These are phyloP conservation scores for Austroboletus novae-zelandiae DNA, from an alignment of 1,284 basidiomycete genomes.

Conservation along the genomic window DNA sequence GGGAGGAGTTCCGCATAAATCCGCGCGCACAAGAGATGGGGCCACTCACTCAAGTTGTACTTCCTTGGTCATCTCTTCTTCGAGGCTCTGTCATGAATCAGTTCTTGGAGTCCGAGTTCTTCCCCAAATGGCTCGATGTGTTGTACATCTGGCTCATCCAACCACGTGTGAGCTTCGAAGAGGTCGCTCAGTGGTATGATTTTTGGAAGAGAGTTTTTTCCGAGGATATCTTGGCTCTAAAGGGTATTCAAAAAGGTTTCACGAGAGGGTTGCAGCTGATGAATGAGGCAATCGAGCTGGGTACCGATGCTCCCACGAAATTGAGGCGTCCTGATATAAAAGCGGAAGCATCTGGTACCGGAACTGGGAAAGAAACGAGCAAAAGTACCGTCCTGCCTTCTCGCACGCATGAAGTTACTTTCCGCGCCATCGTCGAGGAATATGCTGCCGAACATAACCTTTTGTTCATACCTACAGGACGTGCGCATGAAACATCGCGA, in stretches of 20 bases:
- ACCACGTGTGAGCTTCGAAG: conserved; percentile 78
- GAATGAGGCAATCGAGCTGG: conserved; percentile 87
- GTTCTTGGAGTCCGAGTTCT: conserved; percentile 87
- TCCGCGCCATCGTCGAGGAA: conserved; percentile 89
- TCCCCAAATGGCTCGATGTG: conserved; percentile 94
- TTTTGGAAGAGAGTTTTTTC: conserved; percentile 87
- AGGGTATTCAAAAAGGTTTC: conserved; percentile 76
- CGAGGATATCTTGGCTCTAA: conserved; percentile 60
- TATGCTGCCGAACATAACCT: conserved; percentile 81
- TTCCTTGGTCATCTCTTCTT: conserved; percentile 76
- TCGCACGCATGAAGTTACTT: conserved; percentile 78
- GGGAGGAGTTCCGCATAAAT: conserved; percentile 84
- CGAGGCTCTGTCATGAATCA: conserved; percentile 77
- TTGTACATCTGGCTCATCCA: conserved; percentile 90
- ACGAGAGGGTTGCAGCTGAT: conserved; percentile 85
- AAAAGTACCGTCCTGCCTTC: conserved; percentile 35
- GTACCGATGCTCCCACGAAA: conserved; percentile 64
- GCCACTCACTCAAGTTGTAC: conserved; percentile 68
- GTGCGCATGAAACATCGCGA: conserved; percentile 76
- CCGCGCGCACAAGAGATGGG: conserved; percentile 85
- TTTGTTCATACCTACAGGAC: conserved; percentile 83
- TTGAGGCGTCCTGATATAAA: conserved; percentile 65
- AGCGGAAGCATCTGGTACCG: conserved; percentile 33
- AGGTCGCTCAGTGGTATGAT: conserved; percentile 89
- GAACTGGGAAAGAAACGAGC: conserved; percentile 13